These are phyloP conservation scores for Ogataea minuta DNA, from an alignment of 805 yeast species.

Conservation along the genomic window DNA sequence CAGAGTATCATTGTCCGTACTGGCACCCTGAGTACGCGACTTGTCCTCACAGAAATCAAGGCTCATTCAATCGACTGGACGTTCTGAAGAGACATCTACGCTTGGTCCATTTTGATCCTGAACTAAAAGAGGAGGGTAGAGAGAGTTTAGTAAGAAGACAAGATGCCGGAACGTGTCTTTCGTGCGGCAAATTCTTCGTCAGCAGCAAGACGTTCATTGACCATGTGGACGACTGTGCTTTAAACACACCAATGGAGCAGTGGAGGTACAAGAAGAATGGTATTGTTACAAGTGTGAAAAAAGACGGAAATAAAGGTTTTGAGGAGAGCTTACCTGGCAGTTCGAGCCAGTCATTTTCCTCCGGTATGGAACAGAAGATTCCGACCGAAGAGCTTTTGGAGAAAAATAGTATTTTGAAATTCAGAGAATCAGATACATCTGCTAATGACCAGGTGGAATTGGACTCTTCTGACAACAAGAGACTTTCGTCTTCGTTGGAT, in stretches of 20 bases:
- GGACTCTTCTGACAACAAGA: slow-evolving; percentile 6
- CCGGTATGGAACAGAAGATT: slow-evolving; percentile 2
- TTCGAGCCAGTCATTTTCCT: slow-evolving; percentile 5
- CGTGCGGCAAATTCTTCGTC: slow-evolving; percentile 58
- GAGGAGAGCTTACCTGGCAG: slow-evolving; percentile 11
- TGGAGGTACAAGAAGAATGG: slow-evolving; percentile 36
- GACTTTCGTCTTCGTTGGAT: slow-evolving; percentile 12
- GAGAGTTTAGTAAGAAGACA: slow-evolving; percentile 34
- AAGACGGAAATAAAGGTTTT: slow-evolving; percentile 21
- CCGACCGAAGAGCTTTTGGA: slow-evolving; percentile 3
- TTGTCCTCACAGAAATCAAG: slow-evolving; percentile 70
- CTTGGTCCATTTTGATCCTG: slow-evolving; percentile 62
- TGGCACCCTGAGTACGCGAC: slow-evolving; percentile 62
- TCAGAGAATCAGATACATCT: slow-evolving; percentile 4
- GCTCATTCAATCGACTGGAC: slow-evolving; percentile 70
- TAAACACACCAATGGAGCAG: slow-evolving; percentile 33
- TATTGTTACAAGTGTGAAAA: slow-evolving; percentile 28
- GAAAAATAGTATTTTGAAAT: slow-evolving; percentile 3
- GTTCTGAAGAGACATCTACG: slow-evolving; percentile 71
- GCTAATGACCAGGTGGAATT: slow-evolving; percentile 5
- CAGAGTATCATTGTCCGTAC: slow-evolving; percentile 69
- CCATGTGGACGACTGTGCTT: slow-evolving; percentile 65
- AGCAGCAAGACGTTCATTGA: slow-evolving; percentile 56
- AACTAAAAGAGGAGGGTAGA: slow-evolving; percentile 27
- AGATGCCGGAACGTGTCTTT: slow-evolving; percentile 67